These are phyloP conservation scores for Osmanthus fragrans DNA, from an alignment of 257 asterid species.

Conservation along the genomic window DNA sequence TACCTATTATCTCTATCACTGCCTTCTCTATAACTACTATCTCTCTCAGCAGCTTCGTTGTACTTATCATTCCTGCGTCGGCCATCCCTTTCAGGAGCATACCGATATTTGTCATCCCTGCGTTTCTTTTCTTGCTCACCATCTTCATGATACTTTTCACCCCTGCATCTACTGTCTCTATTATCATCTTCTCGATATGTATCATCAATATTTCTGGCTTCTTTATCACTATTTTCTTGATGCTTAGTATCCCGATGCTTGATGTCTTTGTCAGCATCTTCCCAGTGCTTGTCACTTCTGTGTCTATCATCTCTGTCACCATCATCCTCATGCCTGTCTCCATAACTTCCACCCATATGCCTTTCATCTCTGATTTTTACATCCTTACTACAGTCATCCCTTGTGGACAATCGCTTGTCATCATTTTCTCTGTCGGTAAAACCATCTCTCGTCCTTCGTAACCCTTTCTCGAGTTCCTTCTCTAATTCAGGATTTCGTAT, in stretches of 20 bases:
- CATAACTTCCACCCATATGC: conserved; percentile 53
- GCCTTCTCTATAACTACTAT: conserved; percentile 11
- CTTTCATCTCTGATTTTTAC: conserved; percentile 61
- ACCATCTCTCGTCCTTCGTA: conserved; percentile 58
- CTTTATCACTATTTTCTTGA: conserved; percentile 62
- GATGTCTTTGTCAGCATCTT: conserved; percentile 56
- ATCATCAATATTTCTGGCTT: conserved; percentile 51
- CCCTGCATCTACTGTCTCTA: conserved; percentile 53
- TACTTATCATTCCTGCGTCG: conserved; percentile 54
- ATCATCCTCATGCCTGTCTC: conserved; percentile 60
- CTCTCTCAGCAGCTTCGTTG: conserved; percentile 64
- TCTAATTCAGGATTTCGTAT: conserved; percentile 54
- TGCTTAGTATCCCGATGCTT: conserved; percentile 55
- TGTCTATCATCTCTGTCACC: conserved; percentile 61
- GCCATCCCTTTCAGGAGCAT: conserved; percentile 48
- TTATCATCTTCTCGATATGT: conserved; percentile 56
- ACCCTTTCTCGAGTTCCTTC: conserved; percentile 62
- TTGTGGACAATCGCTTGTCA: conserved; percentile 56
- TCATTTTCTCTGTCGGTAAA: conserved; percentile 67
- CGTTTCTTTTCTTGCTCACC: conserved; percentile 54
- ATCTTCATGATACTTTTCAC: conserved; percentile 54
- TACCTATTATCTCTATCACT: conserved; percentile 37
- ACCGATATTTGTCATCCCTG: conserved; percentile 62
- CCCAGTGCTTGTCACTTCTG: conserved; percentile 55
- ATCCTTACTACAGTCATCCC: conserved; percentile 64